Conservation (phyloP, 2,329 filamentous ascomycete genomes). For the Sarocladium kiliense region DNA sequence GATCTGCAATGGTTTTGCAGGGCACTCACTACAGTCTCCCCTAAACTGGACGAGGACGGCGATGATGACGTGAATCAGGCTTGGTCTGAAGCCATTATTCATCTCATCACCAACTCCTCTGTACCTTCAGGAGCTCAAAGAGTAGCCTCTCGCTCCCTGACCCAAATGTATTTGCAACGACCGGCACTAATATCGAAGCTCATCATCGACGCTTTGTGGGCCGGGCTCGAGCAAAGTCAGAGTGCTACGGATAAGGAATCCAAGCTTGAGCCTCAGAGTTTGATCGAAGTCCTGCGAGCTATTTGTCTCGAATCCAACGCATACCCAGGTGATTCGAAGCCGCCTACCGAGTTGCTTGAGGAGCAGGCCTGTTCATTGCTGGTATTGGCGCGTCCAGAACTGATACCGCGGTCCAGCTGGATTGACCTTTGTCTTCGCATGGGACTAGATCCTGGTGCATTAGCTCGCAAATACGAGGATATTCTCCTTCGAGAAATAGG, state of each 20-base stretch:
- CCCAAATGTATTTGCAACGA: slow-evolving; percentile 56
- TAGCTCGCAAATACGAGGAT: slow-evolving; percentile 61
- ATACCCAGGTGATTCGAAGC: slow-evolving; percentile 27
- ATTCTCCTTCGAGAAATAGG: slow-evolving; percentile 64
- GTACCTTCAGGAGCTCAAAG: slow-evolving; percentile 60
- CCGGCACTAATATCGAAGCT: slow-evolving; percentile 55
- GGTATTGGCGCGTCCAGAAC: slow-evolving; percentile 69
- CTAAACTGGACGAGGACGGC: slow-evolving; percentile 45
- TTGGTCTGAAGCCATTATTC: slow-evolving; percentile 87
- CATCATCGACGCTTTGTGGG: slow-evolving; percentile 72
- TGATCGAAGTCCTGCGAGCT: slow-evolving; percentile 56
- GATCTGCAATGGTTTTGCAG: slow-evolving; percentile 74
- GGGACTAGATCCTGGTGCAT: slow-evolving; percentile 73
- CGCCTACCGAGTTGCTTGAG: slow-evolving; percentile 44
- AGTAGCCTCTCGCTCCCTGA: slow-evolving; percentile 56
- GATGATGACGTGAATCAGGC: slow-evolving; percentile 49
- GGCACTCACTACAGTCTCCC: slow-evolving; percentile 60
- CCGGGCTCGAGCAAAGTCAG: slow-evolving; percentile 66
- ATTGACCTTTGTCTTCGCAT: slow-evolving; percentile 80
- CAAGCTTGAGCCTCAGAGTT: slow-evolving; percentile 58
- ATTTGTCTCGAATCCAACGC: slow-evolving; percentile 57
- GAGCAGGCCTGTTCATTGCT: slow-evolving; percentile 71
- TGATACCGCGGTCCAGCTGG: slow-evolving; percentile 79
- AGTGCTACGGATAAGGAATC: slow-evolving; percentile 67
- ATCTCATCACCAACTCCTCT: slow-evolving; percentile 60